Conservation (phyloP, 495 filamentous ascomycete genomes). For the Alectoria sarmentosa region DNA sequence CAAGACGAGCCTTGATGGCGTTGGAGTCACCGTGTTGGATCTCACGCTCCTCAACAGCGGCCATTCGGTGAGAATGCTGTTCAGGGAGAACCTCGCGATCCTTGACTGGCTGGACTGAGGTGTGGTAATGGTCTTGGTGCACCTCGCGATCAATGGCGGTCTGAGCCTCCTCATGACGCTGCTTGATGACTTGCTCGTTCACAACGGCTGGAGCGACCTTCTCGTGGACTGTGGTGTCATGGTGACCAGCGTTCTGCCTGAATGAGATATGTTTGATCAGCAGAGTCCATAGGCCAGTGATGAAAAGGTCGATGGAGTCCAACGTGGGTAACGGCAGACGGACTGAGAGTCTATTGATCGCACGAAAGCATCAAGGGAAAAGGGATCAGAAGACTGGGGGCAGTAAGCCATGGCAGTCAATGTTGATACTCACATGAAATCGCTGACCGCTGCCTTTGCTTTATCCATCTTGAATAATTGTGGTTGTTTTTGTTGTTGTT, state of each 20-base stretch:
- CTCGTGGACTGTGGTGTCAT: constrained; percentile 58
- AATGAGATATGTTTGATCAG: not conserved
- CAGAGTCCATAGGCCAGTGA: not conserved
- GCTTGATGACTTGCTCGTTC: constrained; percentile 47
- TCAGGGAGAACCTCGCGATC: constrained; percentile 42
- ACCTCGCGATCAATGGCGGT: constrained; percentile 57
- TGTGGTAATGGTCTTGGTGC: constrained; percentile 53
- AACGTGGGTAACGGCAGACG: constrained; percentile 10
- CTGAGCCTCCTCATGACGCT: constrained; percentile 45
- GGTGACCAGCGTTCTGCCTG: constrained; percentile 45
- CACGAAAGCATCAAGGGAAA: constrained; percentile 19
- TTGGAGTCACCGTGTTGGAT: constrained; percentile 47
- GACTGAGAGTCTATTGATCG: constrained; percentile 18
- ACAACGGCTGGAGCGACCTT: constrained; percentile 52
- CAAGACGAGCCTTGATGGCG: constrained; percentile 37
- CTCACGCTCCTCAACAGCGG: constrained; percentile 47
- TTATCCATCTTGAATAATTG: constrained; percentile 41
- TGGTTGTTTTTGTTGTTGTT: not conserved
- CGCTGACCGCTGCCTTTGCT: constrained; percentile 45
- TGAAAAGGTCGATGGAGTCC: too few relatives aligned
- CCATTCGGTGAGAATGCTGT: constrained; percentile 42
- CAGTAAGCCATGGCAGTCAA: constrained; percentile 19
- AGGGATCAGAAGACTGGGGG: constrained; percentile 18
- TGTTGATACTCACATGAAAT: constrained; percentile 40
- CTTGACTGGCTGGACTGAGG: constrained; percentile 45